Evolutionary conservation across 306 rosid genomes (phyloP).

Genomic region (Malus asiatica): DNA sequence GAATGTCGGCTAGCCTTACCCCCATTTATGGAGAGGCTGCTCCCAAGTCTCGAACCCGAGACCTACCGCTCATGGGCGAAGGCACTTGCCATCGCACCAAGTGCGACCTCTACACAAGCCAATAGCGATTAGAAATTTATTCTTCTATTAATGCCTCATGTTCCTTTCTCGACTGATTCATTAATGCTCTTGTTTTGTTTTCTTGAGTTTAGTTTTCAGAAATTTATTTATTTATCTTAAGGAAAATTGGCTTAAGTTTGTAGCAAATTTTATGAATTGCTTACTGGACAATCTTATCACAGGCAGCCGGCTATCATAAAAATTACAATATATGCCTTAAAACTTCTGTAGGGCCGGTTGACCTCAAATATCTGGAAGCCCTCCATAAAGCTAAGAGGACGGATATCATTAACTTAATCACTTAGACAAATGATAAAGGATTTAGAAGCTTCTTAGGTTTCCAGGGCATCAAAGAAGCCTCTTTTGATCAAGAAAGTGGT

Average conservation of each 20-base stretch:
- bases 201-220: background rate
- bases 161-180: background rate
- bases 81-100: no score
- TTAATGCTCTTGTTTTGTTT: background rate
- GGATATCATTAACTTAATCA: background rate
- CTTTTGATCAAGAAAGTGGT: background rate
- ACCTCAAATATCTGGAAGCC: background rate
- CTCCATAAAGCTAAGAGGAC: background rate
- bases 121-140: background rate
- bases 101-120: no score
- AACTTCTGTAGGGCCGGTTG: background rate
- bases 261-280: background rate
- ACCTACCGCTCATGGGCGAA: no score
- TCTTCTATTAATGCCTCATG: background rate
- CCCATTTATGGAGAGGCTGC: no score
- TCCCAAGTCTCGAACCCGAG: no score
- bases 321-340: background rate
- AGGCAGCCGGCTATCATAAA: background rate
- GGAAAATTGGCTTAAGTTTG: background rate
- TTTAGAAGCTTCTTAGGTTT: background rate
- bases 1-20: no score
- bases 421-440: background rate
- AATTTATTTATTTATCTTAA: background rate
- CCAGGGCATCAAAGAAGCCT: background rate
- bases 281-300: background rate